Percentiles rank a stretch among this genome's conserved stretches.
phyloP scores from a whole-genome alignment of 2,329 filamentous ascomycete genomes.

The Stachybotrys echinatus region DNA sequence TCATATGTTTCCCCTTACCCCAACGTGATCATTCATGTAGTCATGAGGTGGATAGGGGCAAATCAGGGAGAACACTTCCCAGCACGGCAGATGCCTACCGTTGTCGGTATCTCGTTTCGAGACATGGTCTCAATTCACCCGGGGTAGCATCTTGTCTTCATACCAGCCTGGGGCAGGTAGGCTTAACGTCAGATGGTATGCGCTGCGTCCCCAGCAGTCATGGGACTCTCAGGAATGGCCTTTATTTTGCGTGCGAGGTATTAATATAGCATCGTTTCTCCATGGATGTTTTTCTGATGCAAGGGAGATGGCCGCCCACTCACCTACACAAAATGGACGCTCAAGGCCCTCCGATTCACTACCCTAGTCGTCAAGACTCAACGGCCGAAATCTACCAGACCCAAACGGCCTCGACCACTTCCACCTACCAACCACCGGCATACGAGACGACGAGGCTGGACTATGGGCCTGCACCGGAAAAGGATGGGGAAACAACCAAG shows the following conservation, averaged over 20 bases:
- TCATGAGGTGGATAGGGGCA: too few relatives aligned
- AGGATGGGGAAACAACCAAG: slow-evolving; percentile 1
- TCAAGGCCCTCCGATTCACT: not conserved
- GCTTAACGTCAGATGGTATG: not conserved
- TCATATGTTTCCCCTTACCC: too few relatives aligned
- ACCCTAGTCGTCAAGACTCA: not conserved
- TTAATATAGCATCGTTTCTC: not conserved
- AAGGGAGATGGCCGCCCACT: too few relatives aligned
- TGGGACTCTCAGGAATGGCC: not conserved
- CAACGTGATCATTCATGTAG: too few relatives aligned
- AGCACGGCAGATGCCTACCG: too few relatives aligned
- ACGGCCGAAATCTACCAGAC: not conserved
- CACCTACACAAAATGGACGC: slow-evolving; percentile 1
- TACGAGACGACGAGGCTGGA: not conserved
- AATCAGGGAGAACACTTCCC: too few relatives aligned
- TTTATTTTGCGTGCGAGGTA: not conserved
- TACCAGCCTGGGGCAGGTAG: not conserved
- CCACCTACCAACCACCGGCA: not conserved
- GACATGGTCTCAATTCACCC: too few relatives aligned
- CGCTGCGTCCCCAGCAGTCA: not conserved
- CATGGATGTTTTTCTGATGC: too few relatives aligned
- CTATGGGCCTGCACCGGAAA: not conserved
- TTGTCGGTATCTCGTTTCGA: too few relatives aligned
- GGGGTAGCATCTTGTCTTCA: not conserved
- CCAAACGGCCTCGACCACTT: not conserved